These are phyloP conservation scores for Geosmithia flava DNA, from an alignment of 2,329 filamentous ascomycete genomes.

Conservation along the genomic window DNA sequence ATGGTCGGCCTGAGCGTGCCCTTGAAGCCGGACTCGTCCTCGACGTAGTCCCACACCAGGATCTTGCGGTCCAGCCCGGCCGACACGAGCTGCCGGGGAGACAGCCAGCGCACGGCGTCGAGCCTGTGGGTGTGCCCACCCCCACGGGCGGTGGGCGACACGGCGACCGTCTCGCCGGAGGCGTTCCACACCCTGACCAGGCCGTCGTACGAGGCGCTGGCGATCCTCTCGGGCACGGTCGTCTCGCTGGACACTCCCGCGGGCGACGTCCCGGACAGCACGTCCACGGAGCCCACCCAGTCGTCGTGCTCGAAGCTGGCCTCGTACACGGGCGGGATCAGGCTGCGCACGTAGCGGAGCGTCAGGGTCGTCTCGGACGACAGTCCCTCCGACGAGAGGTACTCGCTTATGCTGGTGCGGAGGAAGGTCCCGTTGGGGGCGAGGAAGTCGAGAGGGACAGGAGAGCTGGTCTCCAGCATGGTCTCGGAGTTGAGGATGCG, in stretches of 20 bases:
- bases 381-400: slow-evolving; percentile 73
- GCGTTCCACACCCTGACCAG: slow-evolving; percentile 81
- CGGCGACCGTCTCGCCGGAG: slow-evolving; percentile 73
- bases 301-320: slow-evolving; percentile 95
- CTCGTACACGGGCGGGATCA: slow-evolving; percentile 80
- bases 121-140: slow-evolving; percentile 67
- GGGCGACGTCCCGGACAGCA: slow-evolving; percentile 56
- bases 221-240: slow-evolving; percentile 39
- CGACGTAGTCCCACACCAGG: slow-evolving; percentile 78
- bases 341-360: slow-evolving; percentile 84
- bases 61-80: slow-evolving; percentile 76
- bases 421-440: slow-evolving; percentile 80
- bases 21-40: slow-evolving; percentile 47
- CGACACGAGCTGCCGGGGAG: slow-evolving; percentile 66
- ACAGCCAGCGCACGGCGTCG: slow-evolving; percentile 76
- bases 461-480: slow-evolving; percentile 51
- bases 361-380: slow-evolving; percentile 79
- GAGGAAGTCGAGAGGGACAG: slow-evolving; percentile 85
- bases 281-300: slow-evolving; percentile 83
- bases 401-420: slow-evolving; percentile 79
- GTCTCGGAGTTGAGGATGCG: slow-evolving; percentile 60
- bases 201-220: slow-evolving; percentile 93
- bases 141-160: slow-evolving; percentile 51
- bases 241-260: slow-evolving; percentile 30
- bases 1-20: slow-evolving; percentile 57